A percentile compares a stretch with the other conserved stretches of the same genome.
phyloP scores from a whole-genome alignment of 768 basidiomycete species.

The Hydnum rufescens region DNA sequence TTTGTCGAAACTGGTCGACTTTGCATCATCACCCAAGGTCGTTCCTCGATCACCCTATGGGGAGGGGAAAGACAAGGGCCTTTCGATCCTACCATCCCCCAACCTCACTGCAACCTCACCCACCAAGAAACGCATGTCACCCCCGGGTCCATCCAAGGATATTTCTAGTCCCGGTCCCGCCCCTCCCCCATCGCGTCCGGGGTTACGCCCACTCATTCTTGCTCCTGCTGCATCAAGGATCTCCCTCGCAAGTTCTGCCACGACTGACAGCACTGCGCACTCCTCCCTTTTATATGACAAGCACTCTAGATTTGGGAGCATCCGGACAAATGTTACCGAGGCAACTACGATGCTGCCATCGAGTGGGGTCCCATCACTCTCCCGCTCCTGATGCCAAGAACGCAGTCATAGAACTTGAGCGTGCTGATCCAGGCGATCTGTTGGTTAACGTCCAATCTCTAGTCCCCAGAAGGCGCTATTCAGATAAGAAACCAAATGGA shows the following conservation, averaged over 20 bases:
- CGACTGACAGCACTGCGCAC: neutral
- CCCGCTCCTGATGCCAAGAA: constrained; percentile 38
- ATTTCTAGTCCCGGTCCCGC: constrained; percentile 20
- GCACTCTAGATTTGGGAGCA: constrained; percentile 36
- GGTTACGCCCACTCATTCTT: neutral
- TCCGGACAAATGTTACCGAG: constrained; percentile 67
- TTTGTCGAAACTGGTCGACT: constrained; percentile 30
- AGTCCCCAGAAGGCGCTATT: neutral
- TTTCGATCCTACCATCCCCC: neutral
- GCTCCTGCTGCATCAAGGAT: neutral
- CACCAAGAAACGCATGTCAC: neutral
- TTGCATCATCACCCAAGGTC: neutral
- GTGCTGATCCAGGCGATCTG: neutral
- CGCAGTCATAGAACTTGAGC: neutral
- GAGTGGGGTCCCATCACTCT: constrained; percentile 41
- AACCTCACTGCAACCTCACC: neutral
- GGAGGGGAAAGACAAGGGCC: neutral
- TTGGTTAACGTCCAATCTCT: neutral
- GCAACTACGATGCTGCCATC: constrained; percentile 35
- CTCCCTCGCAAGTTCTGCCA: neutral
- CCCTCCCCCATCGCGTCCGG: neutral
- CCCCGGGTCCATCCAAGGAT: constrained; percentile 20
- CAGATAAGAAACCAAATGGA: neutral
- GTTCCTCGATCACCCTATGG: neutral
- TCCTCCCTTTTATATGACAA: neutral